A percentile compares a stretch with the other conserved stretches of the same genome.
Conservation (phyloP, 1,139 yeast species). For the Pichia sp. region DNA sequence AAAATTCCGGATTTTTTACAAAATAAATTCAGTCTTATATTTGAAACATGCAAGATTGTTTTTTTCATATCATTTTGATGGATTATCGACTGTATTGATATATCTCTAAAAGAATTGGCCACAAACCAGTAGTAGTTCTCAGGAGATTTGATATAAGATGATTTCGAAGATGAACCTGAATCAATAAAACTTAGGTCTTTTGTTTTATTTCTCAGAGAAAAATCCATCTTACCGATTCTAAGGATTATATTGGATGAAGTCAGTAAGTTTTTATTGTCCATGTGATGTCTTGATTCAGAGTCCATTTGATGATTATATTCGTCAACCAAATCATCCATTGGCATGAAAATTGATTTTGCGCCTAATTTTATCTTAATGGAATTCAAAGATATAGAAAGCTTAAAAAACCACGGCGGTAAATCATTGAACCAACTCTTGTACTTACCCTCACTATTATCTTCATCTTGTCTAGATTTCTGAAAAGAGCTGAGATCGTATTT, state of each 20-base stretch:
- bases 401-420: constrained; percentile 43
- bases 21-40: constrained; percentile 4
- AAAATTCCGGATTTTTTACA: constrained; percentile 8
- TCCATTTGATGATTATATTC: background rate
- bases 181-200: constrained; percentile 2
- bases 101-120: background rate
- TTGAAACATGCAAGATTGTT: constrained; percentile 5
- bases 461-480: background rate
- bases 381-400: constrained; percentile 28
- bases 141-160: constrained; percentile 3
- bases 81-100: background rate
- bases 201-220: constrained; percentile 17
- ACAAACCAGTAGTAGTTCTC: constrained; percentile 16
- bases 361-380: constrained; percentile 37
- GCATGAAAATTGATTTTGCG: constrained; percentile 53
- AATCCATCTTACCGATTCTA: constrained; percentile 20
- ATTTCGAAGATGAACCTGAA: background rate
- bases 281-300: too few relatives aligned
- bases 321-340: constrained; percentile 13
- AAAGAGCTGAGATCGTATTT: background rate
- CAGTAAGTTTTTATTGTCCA: constrained; percentile 11
- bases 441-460: too few relatives aligned
- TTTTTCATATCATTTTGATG: too few relatives aligned
- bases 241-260: constrained; percentile 11
- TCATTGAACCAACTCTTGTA: constrained; percentile 26